phyloP scores from a whole-genome alignment of 2,329 filamentous ascomycete genomes.

The Fusarium staphyleae region DNA sequence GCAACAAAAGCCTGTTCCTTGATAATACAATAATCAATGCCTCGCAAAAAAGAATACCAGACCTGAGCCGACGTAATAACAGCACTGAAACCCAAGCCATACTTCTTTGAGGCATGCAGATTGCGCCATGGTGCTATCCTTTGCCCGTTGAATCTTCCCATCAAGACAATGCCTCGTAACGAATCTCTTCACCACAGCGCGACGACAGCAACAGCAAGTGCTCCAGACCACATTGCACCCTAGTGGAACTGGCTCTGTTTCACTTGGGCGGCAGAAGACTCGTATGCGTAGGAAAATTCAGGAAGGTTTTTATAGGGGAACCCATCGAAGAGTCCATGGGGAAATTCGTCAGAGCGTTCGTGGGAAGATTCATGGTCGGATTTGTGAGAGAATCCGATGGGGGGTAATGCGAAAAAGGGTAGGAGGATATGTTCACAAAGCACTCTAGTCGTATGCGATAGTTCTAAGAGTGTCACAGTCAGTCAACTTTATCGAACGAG shows the following conservation, averaged over 20 bases:
- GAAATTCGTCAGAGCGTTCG: too few relatives aligned
- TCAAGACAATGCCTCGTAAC: too few relatives aligned
- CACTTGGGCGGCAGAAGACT: not conserved
- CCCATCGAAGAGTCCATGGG: too few relatives aligned
- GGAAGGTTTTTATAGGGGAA: too few relatives aligned
- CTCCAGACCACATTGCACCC: conserved; percentile 14
- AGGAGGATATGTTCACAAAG: too few relatives aligned
- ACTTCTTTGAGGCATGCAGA: too few relatives aligned
- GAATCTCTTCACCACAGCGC: conserved; percentile 3
- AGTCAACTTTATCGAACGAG: not conserved
- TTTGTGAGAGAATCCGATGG: too few relatives aligned
- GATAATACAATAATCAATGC: conserved; percentile 8
- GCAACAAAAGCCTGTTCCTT: not conserved
- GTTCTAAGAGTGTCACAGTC: not conserved
- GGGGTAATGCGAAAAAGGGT: too few relatives aligned
- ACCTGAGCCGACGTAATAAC: conserved; percentile 1
- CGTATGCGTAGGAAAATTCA: not conserved
- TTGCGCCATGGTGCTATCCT: not conserved
- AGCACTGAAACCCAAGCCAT: not conserved
- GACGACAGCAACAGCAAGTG: conserved; percentile 3
- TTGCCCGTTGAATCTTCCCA: not conserved
- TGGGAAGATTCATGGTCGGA: too few relatives aligned
- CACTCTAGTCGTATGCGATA: too few relatives aligned
- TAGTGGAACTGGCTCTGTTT: conserved; percentile 1
- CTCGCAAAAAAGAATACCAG: not conserved